Conservation (phyloP, 116 monocot genomes). For the Cymodocea nodosa region DNA sequence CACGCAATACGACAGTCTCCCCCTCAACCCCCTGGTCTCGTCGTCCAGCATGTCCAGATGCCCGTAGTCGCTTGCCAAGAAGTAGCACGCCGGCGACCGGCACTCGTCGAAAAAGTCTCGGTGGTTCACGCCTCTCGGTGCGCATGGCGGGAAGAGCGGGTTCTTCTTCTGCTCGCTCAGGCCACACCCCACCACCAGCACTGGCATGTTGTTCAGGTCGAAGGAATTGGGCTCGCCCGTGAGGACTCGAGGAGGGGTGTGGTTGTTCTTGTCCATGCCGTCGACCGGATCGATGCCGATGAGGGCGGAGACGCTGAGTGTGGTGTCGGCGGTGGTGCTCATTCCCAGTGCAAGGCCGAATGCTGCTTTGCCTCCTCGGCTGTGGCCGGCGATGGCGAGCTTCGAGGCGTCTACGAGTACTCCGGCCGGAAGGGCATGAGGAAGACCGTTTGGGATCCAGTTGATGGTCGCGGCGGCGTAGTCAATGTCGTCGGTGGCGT, state of each 20-base stretch:
- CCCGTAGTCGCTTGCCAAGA: constrained; percentile 68
- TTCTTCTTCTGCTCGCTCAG: constrained; percentile 40
- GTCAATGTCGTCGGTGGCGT: constrained; percentile 46
- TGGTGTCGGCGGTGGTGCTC: background rate
- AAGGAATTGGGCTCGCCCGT: constrained; percentile 44
- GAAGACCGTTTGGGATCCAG: constrained; percentile 35
- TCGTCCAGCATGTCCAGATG: constrained; percentile 86
- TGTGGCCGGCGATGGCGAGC: constrained; percentile 53
- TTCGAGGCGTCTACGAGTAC: constrained; percentile 25
- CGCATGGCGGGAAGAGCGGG: constrained; percentile 57
- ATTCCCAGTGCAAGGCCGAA: constrained; percentile 45
- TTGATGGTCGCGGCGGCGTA: constrained; percentile 27
- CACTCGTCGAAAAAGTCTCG: constrained; percentile 63
- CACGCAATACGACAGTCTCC: constrained; percentile 43
- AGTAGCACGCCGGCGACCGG: constrained; percentile 37
- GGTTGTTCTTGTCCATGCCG: constrained; percentile 50
- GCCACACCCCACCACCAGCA: constrained; percentile 60
- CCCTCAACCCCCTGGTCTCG: constrained; percentile 57
- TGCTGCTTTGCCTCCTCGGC: constrained; percentile 72
- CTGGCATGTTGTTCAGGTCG: constrained; percentile 20
- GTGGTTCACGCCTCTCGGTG: constrained; percentile 77
- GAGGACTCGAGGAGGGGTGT: constrained; percentile 60
- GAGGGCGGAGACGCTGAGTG: constrained; percentile 41
- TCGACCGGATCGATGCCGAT: constrained; percentile 82
- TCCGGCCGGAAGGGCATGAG: constrained; percentile 14